A percentile compares a stretch with the other conserved stretches of the same genome.
Evolutionary conservation across 2,329 filamentous ascomycete genomes (phyloP).

Genomic region (Colletotrichum sp.): DNA sequence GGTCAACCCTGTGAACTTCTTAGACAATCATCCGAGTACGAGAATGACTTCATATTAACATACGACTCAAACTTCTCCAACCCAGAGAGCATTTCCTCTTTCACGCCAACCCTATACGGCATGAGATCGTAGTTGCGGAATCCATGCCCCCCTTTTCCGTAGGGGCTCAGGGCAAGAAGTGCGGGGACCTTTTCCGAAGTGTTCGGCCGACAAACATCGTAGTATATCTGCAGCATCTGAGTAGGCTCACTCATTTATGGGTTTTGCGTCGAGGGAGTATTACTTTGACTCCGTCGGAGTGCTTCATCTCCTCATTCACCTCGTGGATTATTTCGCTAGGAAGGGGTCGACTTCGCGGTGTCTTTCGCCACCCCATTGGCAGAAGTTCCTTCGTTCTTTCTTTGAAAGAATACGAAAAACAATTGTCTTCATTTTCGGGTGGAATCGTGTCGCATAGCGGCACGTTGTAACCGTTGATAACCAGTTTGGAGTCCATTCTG

Average conservation of each 20-base stretch:
- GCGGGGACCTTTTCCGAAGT: not conserved
- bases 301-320: not conserved
- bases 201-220: not conserved
- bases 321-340: not conserved
- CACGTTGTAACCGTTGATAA: not conserved
- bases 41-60: not conserved
- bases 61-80: not conserved
- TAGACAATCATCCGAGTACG: not conserved
- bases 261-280: accelerated
- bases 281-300: not conserved
- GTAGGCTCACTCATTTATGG: accelerated
- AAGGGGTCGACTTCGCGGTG: not conserved
- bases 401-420: not conserved
- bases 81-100: not conserved
- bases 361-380: not conserved
- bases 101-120: not conserved
- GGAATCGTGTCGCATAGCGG: not conserved
- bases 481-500: not conserved
- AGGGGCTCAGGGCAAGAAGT: not conserved
- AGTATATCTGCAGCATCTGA: not conserved
- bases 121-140: not conserved
- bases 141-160: not conserved
- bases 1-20: not conserved
- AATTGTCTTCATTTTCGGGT: not conserved
- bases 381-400: not conserved